Base-by-base conservation (phyloP, 352 stramenopile species). In the Pythium volutum region DNA sequence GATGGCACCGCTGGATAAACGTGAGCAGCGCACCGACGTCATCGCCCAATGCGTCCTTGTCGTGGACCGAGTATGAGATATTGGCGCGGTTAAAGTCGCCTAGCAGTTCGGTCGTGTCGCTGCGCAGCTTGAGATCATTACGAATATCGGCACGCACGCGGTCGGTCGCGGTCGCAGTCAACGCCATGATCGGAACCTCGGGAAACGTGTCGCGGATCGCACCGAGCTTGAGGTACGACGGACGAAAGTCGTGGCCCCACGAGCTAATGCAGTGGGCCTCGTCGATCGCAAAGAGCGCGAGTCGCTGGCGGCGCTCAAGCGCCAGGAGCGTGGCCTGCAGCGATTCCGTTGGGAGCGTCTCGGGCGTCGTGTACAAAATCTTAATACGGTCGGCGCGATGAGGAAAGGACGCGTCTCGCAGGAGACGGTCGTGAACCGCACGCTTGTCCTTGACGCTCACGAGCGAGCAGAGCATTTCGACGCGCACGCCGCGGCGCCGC, bases 241-340 rank as follows among this genome's bases (percentile, higher is more conserved):
- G 86, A 1, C 93, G 75, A 64, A 98, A 98, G 71, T 97, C 91
- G 68, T 78, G 62, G 36, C 79, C 80, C 89, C 88, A 97, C 11
- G 96, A 88, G 34, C 83, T 95, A 67, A 98, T 88, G 70, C 91
- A 98, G 62, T 98, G 93, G 5, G 89, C 90, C 62, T 98, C 93
- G 57, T 98, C 93, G 34, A 98, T 56, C 53, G 70, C 81, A 76
- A 71, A 97, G 59, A 76, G 82, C 33, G 76, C 70, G 29, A 84
- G 59, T 0, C 52, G 73, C 1, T 67, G 51, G 14, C 29, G 41
- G 45, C 55, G 42, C 29, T 73, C 41, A 33, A 87, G 47, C 34
- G 73, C 54, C 4, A 50, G 46, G 15, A 89, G 55, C 11, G 88
- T 41, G 8, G 53, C 27, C 36, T 74, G 71, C 57, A 96, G 85